Base-by-base conservation (phyloP, 129 eudicot genomes). In the Arctium lappa region DNA sequence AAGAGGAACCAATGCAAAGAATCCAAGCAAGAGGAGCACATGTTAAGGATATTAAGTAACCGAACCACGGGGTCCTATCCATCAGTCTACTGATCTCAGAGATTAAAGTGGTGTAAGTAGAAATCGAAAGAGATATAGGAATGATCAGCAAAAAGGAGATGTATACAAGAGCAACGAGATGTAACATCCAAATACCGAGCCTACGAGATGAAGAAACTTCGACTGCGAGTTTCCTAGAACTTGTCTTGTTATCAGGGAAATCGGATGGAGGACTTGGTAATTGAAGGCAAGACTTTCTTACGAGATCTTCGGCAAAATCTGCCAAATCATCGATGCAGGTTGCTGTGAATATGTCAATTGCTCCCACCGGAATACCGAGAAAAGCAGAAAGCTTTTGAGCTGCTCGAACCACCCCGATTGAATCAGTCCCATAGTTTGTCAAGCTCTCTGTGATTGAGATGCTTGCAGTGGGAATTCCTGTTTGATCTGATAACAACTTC, bases 331-430 rank as follows among this genome's bases (percentile, higher is more conserved):
- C 91, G 48, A 88, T 88, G 82, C 89, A 88, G 0, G 91, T 88
- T 48, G 91, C 91, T 30, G 91, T 88, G 75, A 88, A 88, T 11
- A 88, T 88, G 74, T 88, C 91, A 5, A 88, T 85, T 4, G 91
- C 91, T 7, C 91, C 91, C 1, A 88, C 91, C 65, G 88, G 89
- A 82, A 69, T 36, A 8, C 85, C 85, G 2, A 88, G 87, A 65
- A 82, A 88, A 72, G 75, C 37, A 3, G 91, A 88, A 75, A 85
- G 85, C 82, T 85, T 85, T 83, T 88, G 91, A 66, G 91, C 87
- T 79, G 88, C 88, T 36, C 87, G 85, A 85, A 88, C 91, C 74
- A 88, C 91, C 9, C 91, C 91, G 12, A 88, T 88, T 4, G 91
- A 88, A 74, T 88, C 91, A 71, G 82, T 72, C 56, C 91, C 91